These are phyloP conservation scores for Blastomyces emzantsi DNA, from an alignment of 2,329 filamentous ascomycete species.

Conservation along the genomic window DNA sequence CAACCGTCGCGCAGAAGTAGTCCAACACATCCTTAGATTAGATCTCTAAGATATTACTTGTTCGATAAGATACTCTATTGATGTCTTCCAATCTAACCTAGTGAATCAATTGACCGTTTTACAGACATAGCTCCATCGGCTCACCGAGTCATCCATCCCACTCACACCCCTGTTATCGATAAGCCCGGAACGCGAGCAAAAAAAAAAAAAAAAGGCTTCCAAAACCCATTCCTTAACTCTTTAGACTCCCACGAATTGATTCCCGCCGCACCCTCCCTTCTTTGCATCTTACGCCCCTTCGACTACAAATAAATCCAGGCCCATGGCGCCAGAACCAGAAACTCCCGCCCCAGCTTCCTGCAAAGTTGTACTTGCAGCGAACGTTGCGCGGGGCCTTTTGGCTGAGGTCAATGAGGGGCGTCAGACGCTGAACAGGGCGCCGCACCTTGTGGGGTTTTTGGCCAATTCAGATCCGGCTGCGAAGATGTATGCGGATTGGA, in stretches of 20 bases:
- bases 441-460: constrained; percentile 81
- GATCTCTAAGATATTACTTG: background rate
- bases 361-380: constrained; percentile 85
- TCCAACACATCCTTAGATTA: background rate
- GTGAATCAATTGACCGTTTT: background rate
- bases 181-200: background rate
- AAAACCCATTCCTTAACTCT: background rate
- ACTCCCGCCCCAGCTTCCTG: constrained; percentile 46
- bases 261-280: background rate
- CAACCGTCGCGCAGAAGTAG: background rate
- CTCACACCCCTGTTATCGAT: constrained; percentile 5
- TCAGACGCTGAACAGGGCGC: constrained; percentile 59
- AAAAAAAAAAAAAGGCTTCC: background rate
- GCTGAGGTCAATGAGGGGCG: constrained; percentile 69
- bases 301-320: background rate
- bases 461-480: constrained; percentile 88
- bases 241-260: background rate
- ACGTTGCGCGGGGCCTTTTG: constrained; percentile 74
- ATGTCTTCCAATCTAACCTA: background rate
- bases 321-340: constrained; percentile 28
- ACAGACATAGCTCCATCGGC: background rate
- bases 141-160: background rate
- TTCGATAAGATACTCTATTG: background rate
- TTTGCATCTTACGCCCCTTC: background rate
- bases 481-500: constrained; percentile 92